Evolutionary conservation across 805 yeast genomes (phyloP), one percentile per base, ranked within the genome.

Genomic region (Brettanomyces nanus): DNA sequence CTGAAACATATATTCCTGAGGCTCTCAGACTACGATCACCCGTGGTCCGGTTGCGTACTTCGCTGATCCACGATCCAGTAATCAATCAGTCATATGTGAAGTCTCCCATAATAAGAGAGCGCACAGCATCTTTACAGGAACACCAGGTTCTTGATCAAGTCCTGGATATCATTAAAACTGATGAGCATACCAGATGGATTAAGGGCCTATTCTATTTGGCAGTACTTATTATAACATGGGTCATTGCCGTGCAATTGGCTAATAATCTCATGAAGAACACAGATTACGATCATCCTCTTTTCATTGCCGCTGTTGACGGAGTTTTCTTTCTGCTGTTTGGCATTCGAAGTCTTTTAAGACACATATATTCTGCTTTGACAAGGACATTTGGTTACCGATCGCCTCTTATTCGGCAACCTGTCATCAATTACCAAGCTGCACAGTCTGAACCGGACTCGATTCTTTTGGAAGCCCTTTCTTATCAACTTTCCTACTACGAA

Each of bases 241-340:
- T 73, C 27, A 38, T 62, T 3, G 73, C 76, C 0, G 56, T 69
- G 15, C 77, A 73, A 44, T 42, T 73, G 43, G 69, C 69, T 32
- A 73, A 71, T 43, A 49, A 58, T 4, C 68, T 71, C n/a, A 53
- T 72, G 41, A 73, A 73, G 41, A 68, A 66, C 21, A 69, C 63
- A 19, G 64, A 62, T 10, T 73, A 65, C 46, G 62, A 58, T 26
- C 75, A 72, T 41, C 79, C 80, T 4, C 52, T 66, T 27, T 55
- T 73, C 44, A 59, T 71, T 35, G 61, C 76, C 1, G 63, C 66
- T 29, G 45, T 70, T 27, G 66, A 71, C n/a, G 77, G 77, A 1
- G 52, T 66, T 2, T 66, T 69, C 33, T 73, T 72, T 39, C 43
- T 53, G 28, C 43, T 72, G n/a, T 69, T 71, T 44, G 65, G 71